phyloP scores from a whole-genome alignment of 2,329 filamentous ascomycete species.

The Ilyonectria sp. region DNA sequence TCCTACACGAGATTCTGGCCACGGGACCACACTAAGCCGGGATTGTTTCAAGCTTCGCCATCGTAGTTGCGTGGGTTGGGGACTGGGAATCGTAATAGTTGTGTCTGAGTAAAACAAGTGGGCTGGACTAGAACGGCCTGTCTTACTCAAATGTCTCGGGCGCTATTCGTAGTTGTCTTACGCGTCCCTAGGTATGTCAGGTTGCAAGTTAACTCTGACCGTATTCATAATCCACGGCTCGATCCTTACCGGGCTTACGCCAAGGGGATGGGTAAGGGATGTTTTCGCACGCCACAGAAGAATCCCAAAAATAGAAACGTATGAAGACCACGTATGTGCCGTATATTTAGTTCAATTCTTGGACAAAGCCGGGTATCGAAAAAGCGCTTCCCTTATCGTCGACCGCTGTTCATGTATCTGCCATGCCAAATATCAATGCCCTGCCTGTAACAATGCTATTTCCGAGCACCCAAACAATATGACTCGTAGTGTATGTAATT shows the following conservation, averaged over 20 bases:
- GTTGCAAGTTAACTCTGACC: neutral
- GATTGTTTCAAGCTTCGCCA: neutral
- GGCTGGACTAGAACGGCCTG: neutral
- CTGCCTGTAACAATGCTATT: conserved; percentile 26
- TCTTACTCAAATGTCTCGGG: conserved; percentile 8
- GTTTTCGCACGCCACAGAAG: neutral
- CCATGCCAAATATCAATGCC: conserved; percentile 26
- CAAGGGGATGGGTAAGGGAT: neutral
- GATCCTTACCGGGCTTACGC: neutral
- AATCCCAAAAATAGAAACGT: conserved; percentile 13
- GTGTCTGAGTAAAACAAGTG: neutral
- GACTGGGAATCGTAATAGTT: neutral
- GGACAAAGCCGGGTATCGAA: conserved; percentile 40
- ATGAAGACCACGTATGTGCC: neutral
- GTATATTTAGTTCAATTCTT: conserved; percentile 31
- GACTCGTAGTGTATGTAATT: conserved; percentile 21
- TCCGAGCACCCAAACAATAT: conserved; percentile 18
- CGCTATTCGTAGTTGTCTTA: neutral
- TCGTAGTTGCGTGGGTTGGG: neutral
- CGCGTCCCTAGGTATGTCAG: neutral
- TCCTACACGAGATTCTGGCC: conserved; percentile 10
- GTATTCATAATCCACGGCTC: neutral
- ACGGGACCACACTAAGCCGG: conserved; percentile 19
- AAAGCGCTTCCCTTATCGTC: conserved; percentile 26
- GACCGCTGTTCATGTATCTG: conserved; percentile 26